A percentile compares a stretch with the other conserved stretches of the same genome.
Conservation (phyloP, 148 eudicot species). For the Rhododendron griersonianum region DNA sequence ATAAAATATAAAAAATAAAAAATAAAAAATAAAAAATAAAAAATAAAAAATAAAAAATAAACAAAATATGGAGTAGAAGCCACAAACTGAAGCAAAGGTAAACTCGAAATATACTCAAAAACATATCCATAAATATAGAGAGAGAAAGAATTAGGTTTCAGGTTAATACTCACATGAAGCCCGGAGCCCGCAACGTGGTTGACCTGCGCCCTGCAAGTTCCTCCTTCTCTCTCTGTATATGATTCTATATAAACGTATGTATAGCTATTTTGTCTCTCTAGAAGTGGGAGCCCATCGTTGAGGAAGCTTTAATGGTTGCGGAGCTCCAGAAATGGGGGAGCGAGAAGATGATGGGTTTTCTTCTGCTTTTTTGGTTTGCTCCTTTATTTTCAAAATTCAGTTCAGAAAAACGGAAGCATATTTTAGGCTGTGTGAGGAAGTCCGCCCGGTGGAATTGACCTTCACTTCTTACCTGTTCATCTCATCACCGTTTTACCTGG, state of each 20-base stretch:
- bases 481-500: too few species aligned
- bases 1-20: not conserved
- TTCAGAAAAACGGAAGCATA: not conserved
- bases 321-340: not conserved
- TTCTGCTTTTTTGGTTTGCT: too few species aligned
- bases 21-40: not conserved
- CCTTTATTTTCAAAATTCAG: not conserved
- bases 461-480: not conserved
- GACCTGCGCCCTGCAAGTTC: not conserved
- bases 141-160: not conserved
- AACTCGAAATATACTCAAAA: not conserved
- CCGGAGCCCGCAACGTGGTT: not conserved
- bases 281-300: not conserved
- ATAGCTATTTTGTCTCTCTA: not conserved
- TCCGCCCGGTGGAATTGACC: constrained; percentile 5
- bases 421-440: not conserved
- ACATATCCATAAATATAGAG: not conserved
- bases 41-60: not conserved
- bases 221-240: not conserved
- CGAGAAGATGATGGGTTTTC: not conserved
- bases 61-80: not conserved
- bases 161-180: not conserved
- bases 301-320: not conserved
- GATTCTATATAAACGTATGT: not conserved
- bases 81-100: not conserved